Percentiles rank a stretch among this genome's conserved stretches.
Evolutionary conservation across 768 basidiomycete genomes (phyloP).

Genomic region (Amanita rubescens): DNA sequence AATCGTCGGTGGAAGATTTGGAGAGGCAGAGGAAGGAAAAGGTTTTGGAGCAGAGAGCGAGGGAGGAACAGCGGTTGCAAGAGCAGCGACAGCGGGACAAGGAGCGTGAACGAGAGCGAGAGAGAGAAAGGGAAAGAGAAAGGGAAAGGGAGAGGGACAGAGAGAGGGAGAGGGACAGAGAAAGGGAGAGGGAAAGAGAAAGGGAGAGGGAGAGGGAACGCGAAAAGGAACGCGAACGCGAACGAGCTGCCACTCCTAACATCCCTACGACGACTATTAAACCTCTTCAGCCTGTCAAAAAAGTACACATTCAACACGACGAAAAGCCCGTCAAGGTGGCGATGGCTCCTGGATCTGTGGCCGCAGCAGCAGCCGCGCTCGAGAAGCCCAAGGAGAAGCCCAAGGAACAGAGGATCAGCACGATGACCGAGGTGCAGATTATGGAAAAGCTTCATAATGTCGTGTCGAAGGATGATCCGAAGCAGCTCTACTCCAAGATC

Average conservation of each 20-base stretch:
- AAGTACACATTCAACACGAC: conserved; percentile 52
- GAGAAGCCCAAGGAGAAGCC: conserved; percentile 72
- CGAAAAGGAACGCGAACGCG: conserved; percentile 12
- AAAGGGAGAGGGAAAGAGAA: conserved; percentile 26
- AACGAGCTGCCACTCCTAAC: conserved; percentile 28
- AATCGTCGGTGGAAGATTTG: conserved; percentile 15
- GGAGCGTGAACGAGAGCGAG: conserved; percentile 10
- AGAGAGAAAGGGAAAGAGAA: conserved; percentile 7
- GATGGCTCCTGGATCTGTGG: conserved; percentile 34
- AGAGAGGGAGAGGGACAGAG: conserved; percentile 17
- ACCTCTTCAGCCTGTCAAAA: conserved; percentile 71
- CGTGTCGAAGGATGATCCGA: conserved; percentile 83
- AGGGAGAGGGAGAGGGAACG: conserved; percentile 21
- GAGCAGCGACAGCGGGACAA: conserved; percentile 11
- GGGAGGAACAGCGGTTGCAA: neutral
- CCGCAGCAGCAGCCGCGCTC: conserved; percentile 66
- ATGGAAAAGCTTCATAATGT: conserved; percentile 95
- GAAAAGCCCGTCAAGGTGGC: conserved; percentile 26
- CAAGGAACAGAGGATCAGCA: conserved; percentile 85
- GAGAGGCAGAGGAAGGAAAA: neutral
- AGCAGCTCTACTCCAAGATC: conserved; percentile 87
- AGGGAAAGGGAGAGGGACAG: conserved; percentile 16
- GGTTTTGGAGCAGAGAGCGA: neutral
- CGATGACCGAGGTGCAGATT: conserved; percentile 96
- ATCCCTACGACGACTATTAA: conserved; percentile 58